phyloP scores from a whole-genome alignment of 2,329 filamentous ascomycete genomes.

The Talaromyces sp. region DNA sequence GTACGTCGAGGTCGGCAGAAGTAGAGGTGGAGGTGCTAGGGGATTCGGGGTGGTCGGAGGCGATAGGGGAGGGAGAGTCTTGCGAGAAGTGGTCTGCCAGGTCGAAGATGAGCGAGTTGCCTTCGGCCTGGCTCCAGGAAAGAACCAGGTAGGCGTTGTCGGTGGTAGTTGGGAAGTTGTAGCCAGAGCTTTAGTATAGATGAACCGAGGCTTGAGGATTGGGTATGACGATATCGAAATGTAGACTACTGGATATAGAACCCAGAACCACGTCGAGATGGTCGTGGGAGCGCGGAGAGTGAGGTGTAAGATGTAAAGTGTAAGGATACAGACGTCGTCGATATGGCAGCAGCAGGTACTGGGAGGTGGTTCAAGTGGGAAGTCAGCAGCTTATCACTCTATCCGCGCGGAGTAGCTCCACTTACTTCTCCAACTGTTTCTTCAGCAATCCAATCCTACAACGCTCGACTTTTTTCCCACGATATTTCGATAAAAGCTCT shows the following conservation, averaged over 20 bases:
- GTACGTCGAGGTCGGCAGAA: not conserved
- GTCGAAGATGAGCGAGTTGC: conserved; percentile 56
- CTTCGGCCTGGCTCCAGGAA: conserved; percentile 40
- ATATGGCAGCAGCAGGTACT: not conserved
- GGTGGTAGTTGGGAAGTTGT: conserved; percentile 5
- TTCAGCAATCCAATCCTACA: too few species aligned
- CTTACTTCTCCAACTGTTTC: not conserved
- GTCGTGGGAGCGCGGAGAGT: not conserved
- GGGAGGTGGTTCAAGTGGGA: conserved; percentile 1
- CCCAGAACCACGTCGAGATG: not conserved
- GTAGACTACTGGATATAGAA: not conserved
- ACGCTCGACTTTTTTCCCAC: too few species aligned
- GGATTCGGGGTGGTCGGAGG: conserved; percentile 64
- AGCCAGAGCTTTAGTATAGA: not conserved
- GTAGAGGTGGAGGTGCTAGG: conserved; percentile 51
- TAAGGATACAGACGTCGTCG: conserved; percentile 2
- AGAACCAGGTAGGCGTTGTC: conserved; percentile 44
- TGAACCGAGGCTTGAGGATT: not conserved
- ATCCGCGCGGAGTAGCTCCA: conserved; percentile 10
- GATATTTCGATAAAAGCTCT: too few species aligned
- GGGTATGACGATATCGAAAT: not conserved
- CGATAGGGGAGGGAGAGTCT: conserved; percentile 57
- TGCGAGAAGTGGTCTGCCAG: conserved; percentile 68
- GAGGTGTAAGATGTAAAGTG: not conserved
- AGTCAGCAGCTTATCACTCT: conserved; percentile 7